Evolutionary conservation across 805 yeast species (phyloP).

Genomic region (Brettanomyces custersianus): DNA sequence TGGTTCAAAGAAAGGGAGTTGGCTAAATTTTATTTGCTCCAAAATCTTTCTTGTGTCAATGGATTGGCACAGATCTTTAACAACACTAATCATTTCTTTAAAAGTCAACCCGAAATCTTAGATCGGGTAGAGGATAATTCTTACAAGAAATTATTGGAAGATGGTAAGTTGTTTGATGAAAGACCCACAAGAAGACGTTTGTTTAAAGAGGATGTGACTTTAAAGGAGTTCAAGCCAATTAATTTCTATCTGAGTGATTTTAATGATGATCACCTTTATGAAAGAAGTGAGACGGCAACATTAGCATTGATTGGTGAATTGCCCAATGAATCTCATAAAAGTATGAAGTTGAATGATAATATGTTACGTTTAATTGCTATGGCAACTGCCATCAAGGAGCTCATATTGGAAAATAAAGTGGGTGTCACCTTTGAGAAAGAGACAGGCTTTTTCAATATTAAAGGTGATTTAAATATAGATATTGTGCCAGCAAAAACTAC

Average conservation of each 20-base stretch:
- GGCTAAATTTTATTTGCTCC: conserved; percentile 24
- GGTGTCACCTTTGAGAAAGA: conserved; percentile 21
- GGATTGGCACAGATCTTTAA: conserved; percentile 16
- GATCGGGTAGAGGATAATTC: conserved; percentile 4
- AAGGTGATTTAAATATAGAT: not conserved
- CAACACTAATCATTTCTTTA: conserved; percentile 10
- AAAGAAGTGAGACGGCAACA: conserved; percentile 19
- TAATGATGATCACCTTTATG: conserved; percentile 42
- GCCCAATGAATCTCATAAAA: conserved; percentile 14
- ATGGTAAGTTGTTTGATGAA: conserved; percentile 3
- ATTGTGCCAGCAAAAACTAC: not conserved
- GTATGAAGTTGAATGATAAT: conserved; percentile 25
- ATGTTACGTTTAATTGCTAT: conserved; percentile 26
- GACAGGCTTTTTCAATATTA: conserved; percentile 6
- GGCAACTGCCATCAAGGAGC: conserved; percentile 23
- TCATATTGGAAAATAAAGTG: conserved; percentile 19
- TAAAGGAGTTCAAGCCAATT: conserved; percentile 52
- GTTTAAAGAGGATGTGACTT: conserved; percentile 55
- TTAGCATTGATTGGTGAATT: conserved; percentile 27
- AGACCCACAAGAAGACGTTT: conserved; percentile 43
- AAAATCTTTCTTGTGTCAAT: conserved; percentile 11
- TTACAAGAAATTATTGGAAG: not conserved
- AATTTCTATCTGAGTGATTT: conserved; percentile 51
- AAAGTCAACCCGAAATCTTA: conserved; percentile 5
- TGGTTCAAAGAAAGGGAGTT: conserved; percentile 48